phyloP scores from a whole-genome alignment of 176 grass and related monocot species.

The Saccharum spontaneum region DNA sequence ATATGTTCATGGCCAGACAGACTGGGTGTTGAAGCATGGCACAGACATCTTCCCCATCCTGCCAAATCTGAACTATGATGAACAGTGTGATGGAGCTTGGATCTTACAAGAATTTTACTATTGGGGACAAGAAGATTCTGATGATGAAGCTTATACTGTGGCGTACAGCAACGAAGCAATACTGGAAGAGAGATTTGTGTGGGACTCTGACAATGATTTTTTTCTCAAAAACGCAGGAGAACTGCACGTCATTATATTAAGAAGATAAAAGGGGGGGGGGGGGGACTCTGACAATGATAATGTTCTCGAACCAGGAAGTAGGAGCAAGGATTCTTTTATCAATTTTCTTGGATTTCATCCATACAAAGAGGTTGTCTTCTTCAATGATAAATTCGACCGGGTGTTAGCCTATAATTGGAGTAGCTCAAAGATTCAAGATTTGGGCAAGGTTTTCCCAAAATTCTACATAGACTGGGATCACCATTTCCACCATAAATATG shows the following conservation, averaged over 20 bases:
- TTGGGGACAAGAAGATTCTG: neutral
- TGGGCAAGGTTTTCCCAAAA: constrained; percentile 25
- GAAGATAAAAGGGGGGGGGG: too few species aligned
- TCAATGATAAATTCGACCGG: neutral
- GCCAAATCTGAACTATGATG: too few species aligned
- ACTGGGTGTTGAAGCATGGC: too few species aligned
- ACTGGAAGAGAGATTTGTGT: neutral
- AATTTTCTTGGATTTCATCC: constrained; percentile 18
- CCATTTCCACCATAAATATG: neutral
- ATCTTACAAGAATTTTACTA: constrained; percentile 11
- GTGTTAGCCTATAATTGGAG: constrained; percentile 10
- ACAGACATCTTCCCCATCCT: too few species aligned
- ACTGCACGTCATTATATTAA: too few species aligned
- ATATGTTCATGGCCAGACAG: too few species aligned
- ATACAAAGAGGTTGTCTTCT: constrained; percentile 13
- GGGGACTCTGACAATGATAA: constrained; percentile 24
- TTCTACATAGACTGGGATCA: neutral
- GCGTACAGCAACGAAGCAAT: neutral
- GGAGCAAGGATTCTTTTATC: neutral
- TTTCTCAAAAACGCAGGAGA: too few species aligned
- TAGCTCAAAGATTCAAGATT: constrained; percentile 30
- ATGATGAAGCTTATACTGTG: neutral
- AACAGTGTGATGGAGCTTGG: too few species aligned
- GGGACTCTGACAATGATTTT: constrained; percentile 30
- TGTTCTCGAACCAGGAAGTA: constrained; percentile 13